These are phyloP conservation scores for Boletus patriciae DNA, from an alignment of 768 basidiomycete genomes.

Conservation along the genomic window DNA sequence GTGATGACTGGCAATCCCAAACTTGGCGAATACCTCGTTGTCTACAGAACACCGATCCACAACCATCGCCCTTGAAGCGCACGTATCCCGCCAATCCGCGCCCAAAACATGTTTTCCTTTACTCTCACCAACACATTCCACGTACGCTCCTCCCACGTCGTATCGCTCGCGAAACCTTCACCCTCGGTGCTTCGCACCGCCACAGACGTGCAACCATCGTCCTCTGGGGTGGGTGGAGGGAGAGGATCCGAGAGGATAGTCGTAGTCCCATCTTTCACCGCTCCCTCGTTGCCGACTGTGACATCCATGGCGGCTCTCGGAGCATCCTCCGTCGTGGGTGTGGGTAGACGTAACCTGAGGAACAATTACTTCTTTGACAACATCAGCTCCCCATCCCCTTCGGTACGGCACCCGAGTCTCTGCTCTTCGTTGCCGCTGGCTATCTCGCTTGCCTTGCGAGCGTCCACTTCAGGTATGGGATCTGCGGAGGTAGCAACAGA, in stretches of 20 bases:
- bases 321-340: background rate
- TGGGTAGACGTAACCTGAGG: background rate
- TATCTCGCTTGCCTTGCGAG: background rate
- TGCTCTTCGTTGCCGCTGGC: slow-evolving; percentile 2
- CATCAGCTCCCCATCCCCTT: background rate
- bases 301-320: background rate
- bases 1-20: too few species aligned
- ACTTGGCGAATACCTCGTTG: too few species aligned
- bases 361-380: background rate
- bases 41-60: slow-evolving; percentile 25
- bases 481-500: background rate
- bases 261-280: background rate
- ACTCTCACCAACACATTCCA: slow-evolving; percentile 74
- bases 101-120: slow-evolving; percentile 86
- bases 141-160: slow-evolving; percentile 82
- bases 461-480: background rate
- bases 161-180: slow-evolving; percentile 57
- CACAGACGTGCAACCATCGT: slow-evolving; percentile 10
- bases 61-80: slow-evolving; percentile 1
- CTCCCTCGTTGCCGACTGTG: background rate
- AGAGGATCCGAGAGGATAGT: background rate
- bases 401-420: too few species aligned
- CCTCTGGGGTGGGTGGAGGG: background rate
- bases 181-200: too few species aligned
- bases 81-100: slow-evolving; percentile 60